phyloP scores from a whole-genome alignment of 2,329 filamentous ascomycete species.

The Coniochaeta sp. region DNA sequence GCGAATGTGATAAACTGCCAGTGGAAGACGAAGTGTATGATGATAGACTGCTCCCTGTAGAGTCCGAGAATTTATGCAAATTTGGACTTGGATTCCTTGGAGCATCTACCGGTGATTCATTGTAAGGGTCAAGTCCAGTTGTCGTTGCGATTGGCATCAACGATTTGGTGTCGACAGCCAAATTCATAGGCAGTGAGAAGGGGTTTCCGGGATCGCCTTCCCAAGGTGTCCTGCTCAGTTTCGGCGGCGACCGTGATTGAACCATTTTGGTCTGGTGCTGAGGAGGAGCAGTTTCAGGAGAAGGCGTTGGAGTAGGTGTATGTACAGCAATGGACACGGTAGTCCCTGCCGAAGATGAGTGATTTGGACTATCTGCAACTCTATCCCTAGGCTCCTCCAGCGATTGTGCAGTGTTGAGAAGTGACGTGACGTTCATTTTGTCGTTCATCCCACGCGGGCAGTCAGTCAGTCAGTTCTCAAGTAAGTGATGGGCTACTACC shows the following conservation, averaged over 20 bases:
- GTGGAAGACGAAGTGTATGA: conserved; percentile 35
- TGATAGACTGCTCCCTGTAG: conserved; percentile 40
- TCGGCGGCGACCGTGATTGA: conserved; percentile 9
- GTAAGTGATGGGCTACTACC: too few species aligned
- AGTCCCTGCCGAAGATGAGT: neutral
- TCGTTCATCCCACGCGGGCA: too few species aligned
- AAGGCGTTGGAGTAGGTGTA: neutral
- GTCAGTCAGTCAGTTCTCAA: neutral
- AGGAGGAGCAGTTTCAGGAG: neutral
- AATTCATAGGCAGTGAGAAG: conserved; percentile 26
- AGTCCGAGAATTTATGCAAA: conserved; percentile 39
- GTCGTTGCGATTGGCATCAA: conserved; percentile 14
- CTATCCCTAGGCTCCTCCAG: neutral
- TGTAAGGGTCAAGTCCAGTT: conserved; percentile 14
- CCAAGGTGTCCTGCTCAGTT: conserved; percentile 39
- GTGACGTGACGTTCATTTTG: neutral
- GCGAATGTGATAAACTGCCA: conserved; percentile 30
- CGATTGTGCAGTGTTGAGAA: neutral
- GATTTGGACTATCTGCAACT: neutral
- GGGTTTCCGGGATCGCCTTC: conserved; percentile 38
- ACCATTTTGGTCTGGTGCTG: neutral
- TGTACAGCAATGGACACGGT: neutral
- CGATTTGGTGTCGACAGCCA: conserved; percentile 25
- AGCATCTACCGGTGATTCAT: conserved; percentile 11
- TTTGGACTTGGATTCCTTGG: conserved; percentile 22